Percentiles rank a stretch among this genome's conserved stretches.
Evolutionary conservation across 768 basidiomycete genomes (phyloP).

Genomic region (Suillus brevipes): DNA sequence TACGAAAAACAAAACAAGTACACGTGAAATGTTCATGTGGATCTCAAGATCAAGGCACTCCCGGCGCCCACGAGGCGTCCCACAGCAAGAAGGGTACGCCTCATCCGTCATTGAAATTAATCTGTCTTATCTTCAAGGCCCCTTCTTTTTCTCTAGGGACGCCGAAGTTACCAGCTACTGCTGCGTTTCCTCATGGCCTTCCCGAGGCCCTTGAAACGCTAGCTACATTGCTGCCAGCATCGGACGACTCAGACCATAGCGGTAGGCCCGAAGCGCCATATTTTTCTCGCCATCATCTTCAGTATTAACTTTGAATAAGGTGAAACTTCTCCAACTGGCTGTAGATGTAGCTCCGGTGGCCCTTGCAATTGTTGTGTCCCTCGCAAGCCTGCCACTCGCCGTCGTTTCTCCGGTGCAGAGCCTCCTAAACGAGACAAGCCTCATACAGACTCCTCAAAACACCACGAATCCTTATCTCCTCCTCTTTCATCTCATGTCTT

Average conservation of each 20-base stretch:
- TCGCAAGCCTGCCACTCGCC: conserved; percentile 42
- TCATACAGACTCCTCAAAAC: conserved; percentile 20
- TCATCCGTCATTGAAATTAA: conserved; percentile 15
- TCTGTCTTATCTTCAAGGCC: conserved; percentile 49
- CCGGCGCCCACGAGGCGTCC: conserved; percentile 21
- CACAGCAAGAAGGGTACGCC: conserved; percentile 65
- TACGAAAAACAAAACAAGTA: conserved; percentile 47
- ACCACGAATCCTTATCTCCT: conserved; percentile 15
- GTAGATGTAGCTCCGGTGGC: conserved; percentile 46
- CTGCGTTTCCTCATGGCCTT: conserved; percentile 81
- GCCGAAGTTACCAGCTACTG: conserved; percentile 62
- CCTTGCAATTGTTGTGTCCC: conserved; percentile 61
- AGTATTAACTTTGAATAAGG: conserved; percentile 50
- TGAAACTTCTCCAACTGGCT: conserved; percentile 45
- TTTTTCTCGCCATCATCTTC: conserved; percentile 37
- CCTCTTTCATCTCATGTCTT: conserved; percentile 49
- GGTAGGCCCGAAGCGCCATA: conserved; percentile 58
- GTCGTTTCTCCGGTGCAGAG: conserved; percentile 30
- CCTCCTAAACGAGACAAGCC: conserved; percentile 31
- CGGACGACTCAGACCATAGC: conserved; percentile 66
- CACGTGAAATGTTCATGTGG: conserved; percentile 45
- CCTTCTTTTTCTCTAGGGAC: conserved; percentile 41
- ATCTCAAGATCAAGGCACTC: conserved; percentile 37
- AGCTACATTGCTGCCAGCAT: conserved; percentile 33
- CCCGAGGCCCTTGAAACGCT: conserved; percentile 66